phyloP scores from a whole-genome alignment of 2,329 filamentous ascomycete genomes.

The Colletotrichum cereale region DNA sequence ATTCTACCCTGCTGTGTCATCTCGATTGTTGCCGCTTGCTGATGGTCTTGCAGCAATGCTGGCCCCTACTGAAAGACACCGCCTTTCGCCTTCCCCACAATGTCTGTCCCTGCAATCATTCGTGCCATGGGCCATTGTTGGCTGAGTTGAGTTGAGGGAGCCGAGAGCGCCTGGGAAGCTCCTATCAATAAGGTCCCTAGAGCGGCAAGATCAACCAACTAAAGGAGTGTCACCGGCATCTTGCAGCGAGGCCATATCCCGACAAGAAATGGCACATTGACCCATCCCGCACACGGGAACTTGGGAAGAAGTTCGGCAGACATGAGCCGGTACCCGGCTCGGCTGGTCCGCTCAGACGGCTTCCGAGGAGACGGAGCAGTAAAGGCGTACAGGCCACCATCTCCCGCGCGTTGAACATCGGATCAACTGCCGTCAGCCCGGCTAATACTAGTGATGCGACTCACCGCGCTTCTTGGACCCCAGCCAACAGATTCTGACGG shows the following conservation, averaged over 20 bases:
- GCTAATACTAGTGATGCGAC: conserved; percentile 23
- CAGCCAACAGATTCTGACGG: background rate
- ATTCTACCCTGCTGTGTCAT: conserved; percentile 18
- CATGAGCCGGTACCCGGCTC: background rate
- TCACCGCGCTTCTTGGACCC: conserved; percentile 22
- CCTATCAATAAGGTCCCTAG: conserved; percentile 4
- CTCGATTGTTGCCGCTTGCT: conserved; percentile 10
- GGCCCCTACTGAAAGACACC: conserved; percentile 28
- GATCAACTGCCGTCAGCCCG: conserved; percentile 20
- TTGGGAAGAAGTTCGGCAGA: background rate
- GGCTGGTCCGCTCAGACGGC: background rate
- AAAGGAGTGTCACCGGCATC: background rate
- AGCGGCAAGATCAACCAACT: conserved; percentile 1
- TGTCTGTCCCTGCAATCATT: background rate
- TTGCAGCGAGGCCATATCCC: conserved; percentile 4
- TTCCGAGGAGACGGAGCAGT: background rate
- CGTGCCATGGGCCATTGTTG: conserved; percentile 18
- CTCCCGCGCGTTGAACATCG: conserved; percentile 27
- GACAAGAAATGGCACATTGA: conserved; percentile 13
- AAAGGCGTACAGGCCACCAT: background rate
- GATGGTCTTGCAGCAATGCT: conserved; percentile 22
- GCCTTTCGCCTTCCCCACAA: conserved; percentile 15
- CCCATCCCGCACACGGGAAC: background rate
- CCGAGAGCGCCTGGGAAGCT: conserved; percentile 12
- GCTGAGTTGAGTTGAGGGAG: conserved; percentile 8